phyloP scores from a whole-genome alignment of 108 stramenopile genomes.

The Fragilariopsis cylindrus region DNA sequence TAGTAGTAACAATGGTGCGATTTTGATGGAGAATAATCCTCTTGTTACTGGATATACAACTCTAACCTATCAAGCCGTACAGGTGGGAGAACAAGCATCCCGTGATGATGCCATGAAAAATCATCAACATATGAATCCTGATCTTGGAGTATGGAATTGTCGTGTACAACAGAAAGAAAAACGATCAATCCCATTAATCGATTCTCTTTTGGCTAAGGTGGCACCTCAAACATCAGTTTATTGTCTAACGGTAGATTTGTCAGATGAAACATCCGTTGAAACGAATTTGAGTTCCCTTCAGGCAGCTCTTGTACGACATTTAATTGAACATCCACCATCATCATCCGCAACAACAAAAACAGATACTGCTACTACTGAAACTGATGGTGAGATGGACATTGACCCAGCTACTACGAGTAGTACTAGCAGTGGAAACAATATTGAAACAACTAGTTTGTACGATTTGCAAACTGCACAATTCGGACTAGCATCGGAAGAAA shows the following conservation, averaged over 20 bases:
- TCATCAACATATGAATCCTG: constrained; percentile 39
- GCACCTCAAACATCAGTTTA: constrained; percentile 17
- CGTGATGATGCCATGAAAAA: constrained; percentile 13
- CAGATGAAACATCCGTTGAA: constrained; percentile 46
- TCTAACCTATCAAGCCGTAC: constrained; percentile 72
- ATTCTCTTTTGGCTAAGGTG: constrained; percentile 32
- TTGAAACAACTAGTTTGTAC: constrained; percentile 42
- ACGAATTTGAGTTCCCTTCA: constrained; percentile 41
- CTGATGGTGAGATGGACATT: constrained; percentile 13
- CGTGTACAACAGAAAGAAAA: constrained; percentile 20
- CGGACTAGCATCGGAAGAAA: constrained; percentile 48
- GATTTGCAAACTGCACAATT: constrained; percentile 46
- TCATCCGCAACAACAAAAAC: neutral
- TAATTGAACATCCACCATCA: constrained; percentile 35
- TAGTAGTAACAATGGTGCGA: neutral
- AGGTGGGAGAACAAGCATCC: constrained; percentile 34
- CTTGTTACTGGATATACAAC: constrained; percentile 30
- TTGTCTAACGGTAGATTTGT: constrained; percentile 47
- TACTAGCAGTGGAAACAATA: neutral
- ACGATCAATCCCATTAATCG: constrained; percentile 20
- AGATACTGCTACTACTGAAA: constrained; percentile 18
- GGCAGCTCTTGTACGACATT: constrained; percentile 43
- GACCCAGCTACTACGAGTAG: neutral
- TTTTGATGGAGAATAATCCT: constrained; percentile 24
- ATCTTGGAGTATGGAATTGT: constrained; percentile 77